Evolutionary conservation across 1,284 basidiomycete genomes (phyloP).

Genomic region (Cystobasidiaceae sp.): DNA sequence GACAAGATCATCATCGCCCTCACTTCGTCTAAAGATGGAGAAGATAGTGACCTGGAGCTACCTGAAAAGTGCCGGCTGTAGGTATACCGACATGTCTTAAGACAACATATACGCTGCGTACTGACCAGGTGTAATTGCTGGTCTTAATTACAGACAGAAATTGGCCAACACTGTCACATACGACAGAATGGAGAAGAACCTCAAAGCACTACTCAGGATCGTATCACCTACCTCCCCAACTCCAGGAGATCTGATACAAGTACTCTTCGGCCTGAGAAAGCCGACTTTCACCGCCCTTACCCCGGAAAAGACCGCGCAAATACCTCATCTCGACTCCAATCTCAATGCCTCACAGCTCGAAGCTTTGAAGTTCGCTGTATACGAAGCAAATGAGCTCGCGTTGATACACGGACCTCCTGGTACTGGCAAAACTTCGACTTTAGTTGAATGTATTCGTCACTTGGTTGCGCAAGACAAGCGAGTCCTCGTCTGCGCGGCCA

Average conservation of each 20-base stretch:
- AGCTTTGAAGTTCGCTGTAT: conserved; percentile 69
- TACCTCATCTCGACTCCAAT: conserved; percentile 67
- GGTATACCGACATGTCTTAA: not conserved
- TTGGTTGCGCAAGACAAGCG: conserved; percentile 55
- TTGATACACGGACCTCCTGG: conserved; percentile 59
- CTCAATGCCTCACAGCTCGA: conserved; percentile 79
- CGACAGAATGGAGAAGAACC: conserved; percentile 32
- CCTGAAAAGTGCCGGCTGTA: conserved; percentile 33
- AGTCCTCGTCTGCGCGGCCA: conserved; percentile 81
- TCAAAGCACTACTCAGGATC: conserved; percentile 12
- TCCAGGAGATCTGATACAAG: conserved; percentile 9
- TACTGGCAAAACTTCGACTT: conserved; percentile 86
- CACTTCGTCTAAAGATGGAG: conserved; percentile 5
- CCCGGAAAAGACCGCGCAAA: conserved; percentile 39
- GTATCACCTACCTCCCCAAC: conserved; percentile 3
- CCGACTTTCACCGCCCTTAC: conserved; percentile 37
- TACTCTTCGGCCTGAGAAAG: conserved; percentile 14
- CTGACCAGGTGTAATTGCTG: not conserved
- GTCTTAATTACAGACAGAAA: conserved; percentile 7
- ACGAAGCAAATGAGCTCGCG: conserved; percentile 64
- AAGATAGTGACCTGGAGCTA: conserved; percentile 31
- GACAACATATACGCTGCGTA: not conserved
- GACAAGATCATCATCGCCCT: conserved; percentile 38
- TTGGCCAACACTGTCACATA: conserved; percentile 30
- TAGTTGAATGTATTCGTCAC: conserved; percentile 84